Percentiles rank a stretch among this genome's conserved stretches.
Evolutionary conservation across 169 alveolate species (phyloP).

Genomic region (Cytauxzoon felis): DNA sequence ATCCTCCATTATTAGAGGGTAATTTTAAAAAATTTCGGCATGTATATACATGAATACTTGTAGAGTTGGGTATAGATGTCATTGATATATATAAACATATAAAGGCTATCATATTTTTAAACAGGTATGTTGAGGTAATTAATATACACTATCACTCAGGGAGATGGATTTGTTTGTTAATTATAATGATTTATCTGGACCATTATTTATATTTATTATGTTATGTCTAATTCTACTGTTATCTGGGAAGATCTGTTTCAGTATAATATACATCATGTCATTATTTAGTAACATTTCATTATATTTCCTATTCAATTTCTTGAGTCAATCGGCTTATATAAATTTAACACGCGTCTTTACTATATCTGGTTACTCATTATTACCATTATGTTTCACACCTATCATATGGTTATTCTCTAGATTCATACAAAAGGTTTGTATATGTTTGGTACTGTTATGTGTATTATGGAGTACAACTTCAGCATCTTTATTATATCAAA

Average conservation of each 20-base stretch:
- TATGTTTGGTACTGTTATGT: constrained; percentile 21
- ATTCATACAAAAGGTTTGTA: constrained; percentile 16
- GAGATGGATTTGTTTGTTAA: constrained; percentile 1
- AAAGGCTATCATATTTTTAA: constrained; percentile 31
- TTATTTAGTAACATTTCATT: constrained; percentile 31
- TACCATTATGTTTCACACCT: constrained; percentile 56
- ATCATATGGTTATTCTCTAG: constrained; percentile 40
- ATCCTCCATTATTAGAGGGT: constrained; percentile 60
- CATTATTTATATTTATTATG: constrained; percentile 27
- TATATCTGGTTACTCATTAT: constrained; percentile 52
- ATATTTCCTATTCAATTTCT: constrained; percentile 33
- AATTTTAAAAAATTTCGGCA: too few relatives aligned
- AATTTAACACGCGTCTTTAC: constrained; percentile 26
- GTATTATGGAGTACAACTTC: constrained; percentile 61
- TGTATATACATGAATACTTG: too few relatives aligned
- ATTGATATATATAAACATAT: constrained; percentile 38
- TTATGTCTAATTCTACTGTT: constrained; percentile 34
- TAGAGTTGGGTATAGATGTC: constrained; percentile 52
- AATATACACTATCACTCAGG: neutral
- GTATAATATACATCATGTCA: constrained; percentile 41
- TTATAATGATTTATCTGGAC: constrained; percentile 52
- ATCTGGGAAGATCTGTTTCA: constrained; percentile 42
- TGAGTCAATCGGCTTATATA: constrained; percentile 35
- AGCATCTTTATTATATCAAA: constrained; percentile 28
- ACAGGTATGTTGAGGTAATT: constrained; percentile 16